A percentile compares a stretch with the other conserved stretches of the same genome.
Conservation (phyloP, 257 asterid species). For the Anisodus acutangulus region DNA sequence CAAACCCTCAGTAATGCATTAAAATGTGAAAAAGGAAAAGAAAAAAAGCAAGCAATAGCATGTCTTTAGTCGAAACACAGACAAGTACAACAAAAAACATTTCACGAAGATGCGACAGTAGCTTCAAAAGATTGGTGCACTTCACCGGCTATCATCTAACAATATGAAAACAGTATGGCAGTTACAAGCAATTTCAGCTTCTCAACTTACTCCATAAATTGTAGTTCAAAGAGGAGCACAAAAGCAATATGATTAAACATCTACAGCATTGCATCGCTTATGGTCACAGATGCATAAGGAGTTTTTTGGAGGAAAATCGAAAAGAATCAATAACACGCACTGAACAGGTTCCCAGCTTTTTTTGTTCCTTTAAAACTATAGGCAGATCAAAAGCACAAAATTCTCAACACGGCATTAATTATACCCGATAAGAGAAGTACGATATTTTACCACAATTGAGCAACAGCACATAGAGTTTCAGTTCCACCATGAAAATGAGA, state of each 20-base stretch:
- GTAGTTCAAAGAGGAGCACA: background rate
- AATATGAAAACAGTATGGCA: background rate
- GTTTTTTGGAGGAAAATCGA: background rate
- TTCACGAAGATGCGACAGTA: background rate
- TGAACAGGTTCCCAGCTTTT: background rate
- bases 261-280: background rate
- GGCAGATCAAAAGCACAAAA: conserved; percentile 12
- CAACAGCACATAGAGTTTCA: conserved; percentile 17
- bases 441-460: conserved; percentile 19
- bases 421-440: background rate
- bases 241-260: background rate
- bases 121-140: background rate
- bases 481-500: background rate
- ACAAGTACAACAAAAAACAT: background rate
- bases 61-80: conserved; percentile 7
- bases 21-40: background rate
- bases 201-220: background rate
- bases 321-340: background rate
- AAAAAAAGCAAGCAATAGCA: background rate
- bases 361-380: background rate
- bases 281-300: background rate
- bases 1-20: conserved; percentile 14
- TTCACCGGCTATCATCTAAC: conserved; percentile 6
- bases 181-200: background rate
- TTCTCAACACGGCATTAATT: background rate